phyloP scores from a whole-genome alignment of 2,329 filamentous ascomycete species.

The Paecilomyces formosus region DNA sequence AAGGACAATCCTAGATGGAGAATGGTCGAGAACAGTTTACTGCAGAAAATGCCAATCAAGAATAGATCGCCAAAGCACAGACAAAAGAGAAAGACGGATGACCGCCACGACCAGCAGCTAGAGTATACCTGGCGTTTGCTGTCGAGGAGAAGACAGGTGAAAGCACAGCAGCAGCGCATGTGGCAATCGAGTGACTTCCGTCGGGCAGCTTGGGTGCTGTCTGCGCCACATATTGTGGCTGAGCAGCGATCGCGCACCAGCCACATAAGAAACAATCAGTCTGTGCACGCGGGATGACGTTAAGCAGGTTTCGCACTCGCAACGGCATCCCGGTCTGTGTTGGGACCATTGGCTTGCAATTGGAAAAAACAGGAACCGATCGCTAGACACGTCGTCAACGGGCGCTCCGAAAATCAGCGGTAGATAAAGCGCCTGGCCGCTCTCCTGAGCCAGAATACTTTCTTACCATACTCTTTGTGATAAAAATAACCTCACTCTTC shows the following conservation, averaged over 20 bases:
- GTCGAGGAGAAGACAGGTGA: neutral
- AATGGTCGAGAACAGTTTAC: neutral
- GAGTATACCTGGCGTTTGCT: neutral
- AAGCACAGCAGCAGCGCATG: neutral
- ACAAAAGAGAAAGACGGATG: neutral
- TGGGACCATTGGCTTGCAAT: neutral
- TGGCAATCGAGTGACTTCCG: neutral
- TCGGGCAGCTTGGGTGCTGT: neutral
- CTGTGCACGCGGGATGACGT: slow-evolving; percentile 4
- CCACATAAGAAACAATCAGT: neutral
- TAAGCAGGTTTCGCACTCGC: neutral
- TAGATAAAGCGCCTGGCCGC: neutral
- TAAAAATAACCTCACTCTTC: neutral
- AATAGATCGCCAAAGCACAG: neutral
- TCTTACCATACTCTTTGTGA: neutral
- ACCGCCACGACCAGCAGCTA: neutral
- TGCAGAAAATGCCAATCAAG: neutral
- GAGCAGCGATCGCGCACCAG: neutral
- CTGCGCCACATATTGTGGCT: neutral
- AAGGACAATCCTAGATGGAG: neutral
- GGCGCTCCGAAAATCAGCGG: neutral
- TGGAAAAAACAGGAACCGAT: neutral
- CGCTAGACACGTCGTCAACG: neutral
- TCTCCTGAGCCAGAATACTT: neutral
- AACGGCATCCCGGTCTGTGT: neutral